Evolutionary conservation across 208 protist genomes (phyloP).

Genomic region (Crithidia sp.): DNA sequence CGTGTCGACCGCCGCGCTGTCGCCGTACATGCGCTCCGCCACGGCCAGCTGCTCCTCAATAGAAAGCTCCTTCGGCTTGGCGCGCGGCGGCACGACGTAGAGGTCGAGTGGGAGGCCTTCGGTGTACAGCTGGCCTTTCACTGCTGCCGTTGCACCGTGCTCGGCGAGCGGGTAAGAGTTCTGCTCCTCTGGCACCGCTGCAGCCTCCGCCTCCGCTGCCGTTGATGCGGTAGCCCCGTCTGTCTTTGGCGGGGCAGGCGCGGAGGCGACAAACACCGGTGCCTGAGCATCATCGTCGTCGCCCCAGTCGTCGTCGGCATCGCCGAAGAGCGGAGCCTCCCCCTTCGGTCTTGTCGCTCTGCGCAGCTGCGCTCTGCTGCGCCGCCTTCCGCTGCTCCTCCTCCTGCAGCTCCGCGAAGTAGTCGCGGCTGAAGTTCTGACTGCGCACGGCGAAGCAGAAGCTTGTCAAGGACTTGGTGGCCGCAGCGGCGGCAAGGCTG

Average conservation of each 20-base stretch:
- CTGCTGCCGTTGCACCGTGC: conserved; percentile 30
- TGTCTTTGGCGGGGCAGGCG: not conserved
- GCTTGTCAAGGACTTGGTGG: conserved; percentile 33
- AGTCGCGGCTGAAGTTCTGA: conserved; percentile 81
- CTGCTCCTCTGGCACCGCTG: conserved; percentile 3
- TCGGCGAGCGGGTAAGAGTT: conserved; percentile 38
- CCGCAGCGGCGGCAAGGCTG: conserved; percentile 16
- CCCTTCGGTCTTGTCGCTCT: conserved; percentile 8
- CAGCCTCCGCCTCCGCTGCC: not conserved
- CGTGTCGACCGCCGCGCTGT: conserved; percentile 55
- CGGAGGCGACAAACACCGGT: not conserved
- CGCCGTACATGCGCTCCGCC: conserved; percentile 58
- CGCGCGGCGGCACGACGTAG: conserved; percentile 57
- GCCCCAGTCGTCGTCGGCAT: conserved; percentile 53
- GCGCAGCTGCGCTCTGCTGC: conserved; percentile 20
- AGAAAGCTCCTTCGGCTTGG: conserved; percentile 37
- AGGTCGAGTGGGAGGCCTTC: conserved; percentile 65
- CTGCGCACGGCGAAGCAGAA: conserved; percentile 82
- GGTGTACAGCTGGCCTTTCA: conserved; percentile 56
- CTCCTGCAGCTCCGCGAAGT: conserved; percentile 41
- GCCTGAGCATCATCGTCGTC: conserved; percentile 2
- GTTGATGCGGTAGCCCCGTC: not conserved
- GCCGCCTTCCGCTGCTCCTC: conserved; percentile 11
- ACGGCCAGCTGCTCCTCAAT: conserved; percentile 64
- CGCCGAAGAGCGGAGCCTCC: conserved; percentile 53